These are phyloP conservation scores for Bathelium albidoporum DNA, from an alignment of 495 filamentous ascomycete genomes.

Conservation along the genomic window DNA sequence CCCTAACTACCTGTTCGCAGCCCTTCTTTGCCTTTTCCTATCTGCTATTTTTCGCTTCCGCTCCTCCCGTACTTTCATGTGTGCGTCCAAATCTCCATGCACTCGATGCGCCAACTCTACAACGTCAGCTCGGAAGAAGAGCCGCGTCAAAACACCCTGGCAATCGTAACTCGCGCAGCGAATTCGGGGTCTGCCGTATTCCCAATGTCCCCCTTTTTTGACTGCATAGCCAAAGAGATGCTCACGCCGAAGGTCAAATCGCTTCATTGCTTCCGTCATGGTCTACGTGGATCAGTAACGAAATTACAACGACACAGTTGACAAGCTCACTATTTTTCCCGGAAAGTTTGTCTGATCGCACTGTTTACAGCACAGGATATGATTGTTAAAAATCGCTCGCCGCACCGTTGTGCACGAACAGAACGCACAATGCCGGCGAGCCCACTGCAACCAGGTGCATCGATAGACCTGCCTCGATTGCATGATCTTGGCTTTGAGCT, in stretches of 20 bases:
- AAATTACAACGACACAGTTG: neutral
- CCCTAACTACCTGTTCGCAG: neutral
- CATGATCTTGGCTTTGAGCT: neutral
- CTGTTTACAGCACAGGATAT: neutral
- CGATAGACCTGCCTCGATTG: neutral
- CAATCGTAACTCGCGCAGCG: neutral
- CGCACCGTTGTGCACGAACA: neutral
- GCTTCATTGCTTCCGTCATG: neutral
- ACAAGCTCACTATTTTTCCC: neutral
- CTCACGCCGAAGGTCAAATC: neutral
- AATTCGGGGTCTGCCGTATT: neutral
- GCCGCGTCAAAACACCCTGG: neutral
- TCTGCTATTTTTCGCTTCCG: neutral
- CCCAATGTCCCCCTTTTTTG: neutral
- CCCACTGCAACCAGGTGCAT: neutral
- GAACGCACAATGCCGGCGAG: neutral
- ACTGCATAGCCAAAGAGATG: neutral
- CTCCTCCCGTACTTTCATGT: neutral
- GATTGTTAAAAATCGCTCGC: neutral
- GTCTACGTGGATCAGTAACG: neutral
- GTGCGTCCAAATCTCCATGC: neutral
- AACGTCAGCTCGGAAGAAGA: conserved; percentile 1
- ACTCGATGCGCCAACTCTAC: neutral
- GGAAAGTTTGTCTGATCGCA: neutral
- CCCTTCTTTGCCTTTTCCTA: neutral